Evolutionary conservation across 164 flowering plant species (phyloP), one percentile per base, ranked within the genome.

Genomic region (Chimonanthus salicifolius): DNA sequence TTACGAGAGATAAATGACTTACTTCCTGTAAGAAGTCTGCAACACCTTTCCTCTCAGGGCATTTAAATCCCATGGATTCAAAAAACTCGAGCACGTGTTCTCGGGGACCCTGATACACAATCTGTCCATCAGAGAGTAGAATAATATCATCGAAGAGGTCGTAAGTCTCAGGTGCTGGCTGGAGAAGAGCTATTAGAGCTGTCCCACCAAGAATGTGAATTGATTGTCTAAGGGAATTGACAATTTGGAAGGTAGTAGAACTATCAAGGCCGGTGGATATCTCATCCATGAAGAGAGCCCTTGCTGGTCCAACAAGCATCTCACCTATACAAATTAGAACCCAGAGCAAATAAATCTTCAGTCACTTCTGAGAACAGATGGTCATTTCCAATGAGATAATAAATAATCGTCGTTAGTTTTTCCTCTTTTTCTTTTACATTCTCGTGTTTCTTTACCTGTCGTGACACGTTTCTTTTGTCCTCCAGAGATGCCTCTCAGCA

Each of bases 181-280:
- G 95, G 69, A 91, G 92, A 13, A 91, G 85, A 62, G 94, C 89
- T 84, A 90, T 82, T 69, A 90, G 58, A 64, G 89, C 72, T 45
- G 97, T 86, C 48, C 85, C 92, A 15, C 89, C 92, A 0, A 88
- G 85, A 13, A 84, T 75, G 74, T 90, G 97, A 4, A 81, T 93
- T 49, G 92, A 84, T 68, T 91, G 98, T 72, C 90, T 94, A 82
- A 91, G 68, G 75, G 97, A 91, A 73, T 89, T 91, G 76, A 93
- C 98, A 51, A 93, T 93, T 48, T 93, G 97, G 74, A 66, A 94
- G 4, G 98, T 94, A 0, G 98, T 94, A 21, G 98, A 94, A 78
- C 94, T 91, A 78, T 94, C 97, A 4, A 94, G 87, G 33, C 98
- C 97, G 0, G 98, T 93, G 54, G 98, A 93, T 87, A 93, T 93